Base-by-base conservation (phyloP, 768 basidiomycete species). In the Mycena leptocephala region DNA sequence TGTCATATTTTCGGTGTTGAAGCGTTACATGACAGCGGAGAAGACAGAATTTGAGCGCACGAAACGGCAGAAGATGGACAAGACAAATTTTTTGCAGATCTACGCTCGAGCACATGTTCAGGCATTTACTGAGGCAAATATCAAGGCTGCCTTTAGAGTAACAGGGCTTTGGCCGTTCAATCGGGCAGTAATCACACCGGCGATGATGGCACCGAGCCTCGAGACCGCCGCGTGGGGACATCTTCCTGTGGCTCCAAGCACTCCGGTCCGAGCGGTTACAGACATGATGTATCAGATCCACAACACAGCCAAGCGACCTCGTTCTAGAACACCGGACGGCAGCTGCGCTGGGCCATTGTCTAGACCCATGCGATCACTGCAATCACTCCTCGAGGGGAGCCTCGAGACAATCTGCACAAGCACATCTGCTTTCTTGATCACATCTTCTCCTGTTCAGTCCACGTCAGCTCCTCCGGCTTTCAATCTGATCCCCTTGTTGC, bases 131-230 rank as follows among this genome's bases (percentile, higher is more conserved):
- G 32, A 61, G 5, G 79, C 78, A 10, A 84, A 79, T 30, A 86
- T 90, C 75, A 70, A 79, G 30, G 66, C 83, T 2, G 85, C 88
- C 16, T 89, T 89, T 75, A 30, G 76, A 35, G 82, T 80, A 56
- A 89, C 87, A 26, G 88, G 88, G 2, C 77, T 89, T 4, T 77
- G 78, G 55, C 87, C 88, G 56, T 85, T 86, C 68, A 80, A 88
- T 72, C 84, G 80, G 10, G 65, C 76, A 39, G 80, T 85, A 7
- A 79, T 90, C 16, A 81, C 85, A 6, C 55, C 59, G 10, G 76
- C 80, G 24, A 83, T 83, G 82, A 81, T 88, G 80, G 84, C 83
- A 9, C 86, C 87, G 22, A 86, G 85, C 69, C 30, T 80, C 0
- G 80, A 84, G 43, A 83, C 83, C 6, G 83, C 86, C 0, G 58